A percentile compares a stretch with the other conserved stretches of the same genome.
phyloP scores from a whole-genome alignment of 1,284 basidiomycete species.

The Puccinia triticina region DNA sequence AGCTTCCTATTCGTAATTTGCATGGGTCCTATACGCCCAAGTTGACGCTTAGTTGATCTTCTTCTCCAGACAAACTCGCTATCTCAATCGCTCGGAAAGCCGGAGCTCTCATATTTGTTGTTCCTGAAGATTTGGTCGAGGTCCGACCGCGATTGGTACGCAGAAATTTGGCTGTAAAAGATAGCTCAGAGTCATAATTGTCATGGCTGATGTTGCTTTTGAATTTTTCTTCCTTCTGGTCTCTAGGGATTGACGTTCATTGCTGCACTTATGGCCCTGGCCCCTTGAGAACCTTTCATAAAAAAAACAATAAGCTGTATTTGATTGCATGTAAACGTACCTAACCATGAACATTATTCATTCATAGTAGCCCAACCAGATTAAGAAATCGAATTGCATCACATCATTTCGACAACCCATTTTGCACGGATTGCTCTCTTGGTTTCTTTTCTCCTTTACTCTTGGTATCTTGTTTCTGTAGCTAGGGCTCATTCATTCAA shows the following conservation, averaged over 20 bases:
- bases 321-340: constrained; percentile 9
- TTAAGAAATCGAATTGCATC: neutral
- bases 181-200: neutral
- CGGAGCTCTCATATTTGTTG: constrained; percentile 94
- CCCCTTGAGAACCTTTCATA: constrained; percentile 16
- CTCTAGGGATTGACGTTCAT: constrained; percentile 48
- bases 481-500: no score
- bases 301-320: constrained; percentile 1
- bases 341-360: constrained; percentile 16
- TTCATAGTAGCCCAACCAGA: neutral
- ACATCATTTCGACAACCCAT: neutral
- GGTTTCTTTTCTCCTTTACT: neutral
- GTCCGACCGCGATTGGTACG: constrained; percentile 45
- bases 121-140: constrained; percentile 75
- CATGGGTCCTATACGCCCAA: neutral
- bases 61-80: constrained; percentile 75
- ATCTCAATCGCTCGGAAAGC: constrained; percentile 98
- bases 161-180: neutral
- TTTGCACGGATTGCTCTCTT: neutral
- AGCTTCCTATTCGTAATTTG: neutral
- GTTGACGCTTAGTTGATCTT: neutral
- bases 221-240: neutral
- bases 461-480: neutral
- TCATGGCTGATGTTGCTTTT: neutral
- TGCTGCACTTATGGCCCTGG: constrained; percentile 48